These are phyloP conservation scores for Taphrina deformans DNA, from an alignment of 1,139 yeast species.

Conservation along the genomic window DNA sequence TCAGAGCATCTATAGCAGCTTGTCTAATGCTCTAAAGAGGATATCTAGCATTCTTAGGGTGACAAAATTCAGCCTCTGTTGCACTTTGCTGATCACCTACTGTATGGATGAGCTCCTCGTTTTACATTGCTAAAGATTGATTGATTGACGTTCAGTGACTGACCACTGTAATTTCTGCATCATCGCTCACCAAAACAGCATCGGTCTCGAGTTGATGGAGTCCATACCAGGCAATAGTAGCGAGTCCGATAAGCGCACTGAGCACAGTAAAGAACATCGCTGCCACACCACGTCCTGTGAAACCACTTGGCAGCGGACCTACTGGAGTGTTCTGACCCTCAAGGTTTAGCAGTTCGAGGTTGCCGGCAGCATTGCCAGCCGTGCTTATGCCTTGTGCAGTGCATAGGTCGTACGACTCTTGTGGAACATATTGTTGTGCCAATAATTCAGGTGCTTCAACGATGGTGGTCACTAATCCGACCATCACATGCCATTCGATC, in stretches of 20 bases:
- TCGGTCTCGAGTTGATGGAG: conserved; percentile 43
- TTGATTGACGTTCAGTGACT: neutral
- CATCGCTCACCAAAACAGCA: neutral
- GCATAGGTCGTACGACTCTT: conserved; percentile 30
- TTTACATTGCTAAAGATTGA: too few relatives aligned
- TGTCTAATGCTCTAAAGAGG: too few relatives aligned
- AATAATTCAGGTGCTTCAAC: conserved; percentile 73
- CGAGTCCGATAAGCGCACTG: conserved; percentile 77
- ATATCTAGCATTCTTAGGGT: too few relatives aligned
- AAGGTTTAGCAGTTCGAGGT: conserved; percentile 63
- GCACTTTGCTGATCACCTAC: too few relatives aligned
- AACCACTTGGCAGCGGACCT: conserved; percentile 69
- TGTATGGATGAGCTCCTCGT: too few relatives aligned
- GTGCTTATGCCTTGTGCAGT: conserved; percentile 44
- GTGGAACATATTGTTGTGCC: conserved; percentile 48
- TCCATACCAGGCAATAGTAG: conserved; percentile 77
- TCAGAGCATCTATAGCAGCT: too few relatives aligned
- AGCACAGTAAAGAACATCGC: conserved; percentile 80
- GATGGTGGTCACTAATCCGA: conserved; percentile 74
- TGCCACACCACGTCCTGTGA: conserved; percentile 85
- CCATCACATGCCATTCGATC: conserved; percentile 89
- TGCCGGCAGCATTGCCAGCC: conserved; percentile 85
- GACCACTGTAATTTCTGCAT: neutral
- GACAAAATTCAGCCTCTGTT: too few relatives aligned
- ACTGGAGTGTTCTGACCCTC: conserved; percentile 70